Evolutionary conservation across 768 basidiomycete genomes (phyloP).

Genomic region (Leucocoprinus sp.): DNA sequence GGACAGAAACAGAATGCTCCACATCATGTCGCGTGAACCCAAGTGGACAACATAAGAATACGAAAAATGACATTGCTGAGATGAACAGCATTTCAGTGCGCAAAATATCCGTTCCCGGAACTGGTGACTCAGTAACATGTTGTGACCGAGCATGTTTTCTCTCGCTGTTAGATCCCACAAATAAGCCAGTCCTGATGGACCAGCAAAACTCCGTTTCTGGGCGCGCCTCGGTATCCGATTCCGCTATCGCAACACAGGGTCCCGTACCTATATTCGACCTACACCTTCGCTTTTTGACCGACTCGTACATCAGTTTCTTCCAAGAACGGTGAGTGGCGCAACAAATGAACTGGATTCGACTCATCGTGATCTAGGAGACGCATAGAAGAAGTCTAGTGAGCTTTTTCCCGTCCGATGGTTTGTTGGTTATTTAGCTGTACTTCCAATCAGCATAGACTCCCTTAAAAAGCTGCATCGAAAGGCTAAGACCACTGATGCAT

Average conservation of each 20-base stretch:
- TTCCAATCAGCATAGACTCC: conserved; percentile 54
- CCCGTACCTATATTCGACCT: conserved; percentile 66
- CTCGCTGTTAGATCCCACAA: conserved; percentile 1
- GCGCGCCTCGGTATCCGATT: conserved; percentile 32
- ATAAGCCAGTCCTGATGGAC: conserved; percentile 18
- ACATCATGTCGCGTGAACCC: too few relatives aligned
- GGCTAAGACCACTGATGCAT: conserved; percentile 59
- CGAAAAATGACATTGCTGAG: too few relatives aligned
- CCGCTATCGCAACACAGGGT: conserved; percentile 29
- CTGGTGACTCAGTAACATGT: conserved; percentile 29
- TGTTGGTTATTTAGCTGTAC: not conserved
- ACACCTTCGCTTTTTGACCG: conserved; percentile 59
- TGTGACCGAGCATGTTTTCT: not conserved
- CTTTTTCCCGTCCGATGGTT: conserved; percentile 6
- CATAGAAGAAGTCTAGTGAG: conserved; percentile 83
- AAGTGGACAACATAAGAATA: too few relatives aligned
- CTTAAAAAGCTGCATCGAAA: conserved; percentile 67
- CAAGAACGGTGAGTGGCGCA: conserved; percentile 79
- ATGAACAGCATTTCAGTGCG: conserved; percentile 31
- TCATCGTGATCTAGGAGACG: conserved; percentile 43
- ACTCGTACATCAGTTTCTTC: conserved; percentile 80
- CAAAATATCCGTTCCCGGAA: too few relatives aligned
- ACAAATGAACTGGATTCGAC: conserved; percentile 9
- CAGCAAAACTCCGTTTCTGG: conserved; percentile 28
- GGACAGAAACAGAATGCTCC: too few relatives aligned